Conservation (phyloP, 106 monocot species). For the Dendrobium catenatum region DNA sequence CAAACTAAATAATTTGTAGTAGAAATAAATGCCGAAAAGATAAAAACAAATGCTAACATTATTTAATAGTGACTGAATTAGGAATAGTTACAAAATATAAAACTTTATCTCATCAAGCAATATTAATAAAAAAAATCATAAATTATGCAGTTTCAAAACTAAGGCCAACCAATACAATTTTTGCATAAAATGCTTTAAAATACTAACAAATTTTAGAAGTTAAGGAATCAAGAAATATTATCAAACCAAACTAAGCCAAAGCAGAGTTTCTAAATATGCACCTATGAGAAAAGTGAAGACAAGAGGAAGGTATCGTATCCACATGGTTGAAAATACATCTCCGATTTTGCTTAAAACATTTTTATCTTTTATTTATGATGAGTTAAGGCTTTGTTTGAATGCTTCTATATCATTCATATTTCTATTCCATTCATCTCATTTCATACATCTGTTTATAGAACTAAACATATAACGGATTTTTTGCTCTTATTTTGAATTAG, state of each 20-base stretch:
- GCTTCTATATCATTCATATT: background rate
- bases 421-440: background rate
- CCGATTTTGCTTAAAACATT: slow-evolving; percentile 27
- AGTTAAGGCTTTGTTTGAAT: background rate
- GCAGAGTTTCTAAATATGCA: slow-evolving; percentile 19
- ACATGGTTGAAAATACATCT: slow-evolving; percentile 35
- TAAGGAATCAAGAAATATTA: background rate
- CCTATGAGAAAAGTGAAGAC: slow-evolving; percentile 62
- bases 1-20: too few relatives aligned
- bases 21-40: too few relatives aligned
- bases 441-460: background rate
- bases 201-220: background rate
- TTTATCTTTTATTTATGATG: background rate
- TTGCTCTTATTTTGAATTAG: slow-evolving; percentile 19
- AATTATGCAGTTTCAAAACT: background rate
- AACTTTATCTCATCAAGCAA: too few relatives aligned
- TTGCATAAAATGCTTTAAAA: background rate
- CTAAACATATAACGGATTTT: background rate
- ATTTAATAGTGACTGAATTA: too few relatives aligned
- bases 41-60: too few relatives aligned
- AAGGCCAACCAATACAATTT: background rate
- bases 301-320: slow-evolving; percentile 40
- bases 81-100: too few relatives aligned
- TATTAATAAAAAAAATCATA: too few relatives aligned
- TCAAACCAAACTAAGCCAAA: background rate